phyloP scores from a whole-genome alignment of 768 basidiomycete species.

The Xerocomellus chrysenteron region DNA sequence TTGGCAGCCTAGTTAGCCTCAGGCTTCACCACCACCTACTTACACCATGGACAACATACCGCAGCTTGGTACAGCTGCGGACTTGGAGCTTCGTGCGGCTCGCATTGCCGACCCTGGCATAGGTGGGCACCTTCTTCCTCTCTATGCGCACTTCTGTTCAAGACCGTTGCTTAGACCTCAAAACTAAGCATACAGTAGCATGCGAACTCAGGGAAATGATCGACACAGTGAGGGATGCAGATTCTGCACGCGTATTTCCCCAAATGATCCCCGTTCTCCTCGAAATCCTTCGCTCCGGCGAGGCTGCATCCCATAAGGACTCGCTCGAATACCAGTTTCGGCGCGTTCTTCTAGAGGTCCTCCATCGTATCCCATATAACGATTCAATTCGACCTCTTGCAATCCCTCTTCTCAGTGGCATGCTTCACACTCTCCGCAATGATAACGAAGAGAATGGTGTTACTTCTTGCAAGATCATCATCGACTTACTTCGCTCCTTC shows the following conservation, averaged over 20 bases:
- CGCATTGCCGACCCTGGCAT: slow-evolving; percentile 73
- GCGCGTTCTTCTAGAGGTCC: slow-evolving; percentile 80
- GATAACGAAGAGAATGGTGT: slow-evolving; percentile 98
- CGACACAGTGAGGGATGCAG: slow-evolving; percentile 74
- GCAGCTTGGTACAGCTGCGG: slow-evolving; percentile 46
- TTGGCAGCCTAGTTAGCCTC: not conserved
- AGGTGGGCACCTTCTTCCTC: slow-evolving; percentile 41
- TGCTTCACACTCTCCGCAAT: slow-evolving; percentile 78
- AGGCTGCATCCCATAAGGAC: slow-evolving; percentile 66
- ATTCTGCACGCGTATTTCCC: slow-evolving; percentile 66
- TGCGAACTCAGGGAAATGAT: slow-evolving; percentile 80
- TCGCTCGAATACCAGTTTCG: slow-evolving; percentile 79
- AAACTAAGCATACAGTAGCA: slow-evolving; percentile 67
- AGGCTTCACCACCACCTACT: not conserved
- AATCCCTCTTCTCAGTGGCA: slow-evolving; percentile 66
- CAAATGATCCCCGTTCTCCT: slow-evolving; percentile 73
- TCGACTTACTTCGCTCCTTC: slow-evolving; percentile 83
- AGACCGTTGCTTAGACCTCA: slow-evolving; percentile 52
- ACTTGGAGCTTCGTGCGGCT: slow-evolving; percentile 70
- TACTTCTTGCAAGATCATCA: slow-evolving; percentile 85
- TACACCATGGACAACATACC: slow-evolving; percentile 45
- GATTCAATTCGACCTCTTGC: slow-evolving; percentile 76
- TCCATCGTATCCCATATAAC: slow-evolving; percentile 81
- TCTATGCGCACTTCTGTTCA: not conserved
- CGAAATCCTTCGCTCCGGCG: slow-evolving; percentile 67